Conservation (phyloP, 2,329 filamentous ascomycete genomes). For the Aspergillus proliferans region DNA sequence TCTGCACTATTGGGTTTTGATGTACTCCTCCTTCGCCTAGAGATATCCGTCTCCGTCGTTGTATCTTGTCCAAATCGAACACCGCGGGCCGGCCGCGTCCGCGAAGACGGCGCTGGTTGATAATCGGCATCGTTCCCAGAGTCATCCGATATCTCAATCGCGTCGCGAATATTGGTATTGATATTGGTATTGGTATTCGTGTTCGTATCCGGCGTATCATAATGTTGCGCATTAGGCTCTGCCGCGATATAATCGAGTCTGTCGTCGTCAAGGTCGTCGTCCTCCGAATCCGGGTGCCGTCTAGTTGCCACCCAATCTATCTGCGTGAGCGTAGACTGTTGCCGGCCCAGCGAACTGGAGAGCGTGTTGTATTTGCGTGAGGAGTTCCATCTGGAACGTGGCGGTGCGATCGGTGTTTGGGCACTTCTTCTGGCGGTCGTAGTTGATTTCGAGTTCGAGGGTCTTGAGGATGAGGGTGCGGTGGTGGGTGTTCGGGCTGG, state of each 20-base stretch:
- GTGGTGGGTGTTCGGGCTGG: slow-evolving; percentile 11
- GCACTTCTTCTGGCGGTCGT: slow-evolving; percentile 8
- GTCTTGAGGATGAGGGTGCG: slow-evolving; percentile 6
- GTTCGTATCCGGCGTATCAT: slow-evolving; percentile 2
- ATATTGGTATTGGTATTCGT: slow-evolving; percentile 4
- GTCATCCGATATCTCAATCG: slow-evolving; percentile 21
- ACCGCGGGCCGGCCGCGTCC: slow-evolving; percentile 5
- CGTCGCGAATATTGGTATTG: slow-evolving; percentile 5
- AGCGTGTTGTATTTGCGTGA: slow-evolving; percentile 13
- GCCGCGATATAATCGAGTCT: slow-evolving; percentile 28
- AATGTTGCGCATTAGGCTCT: slow-evolving; percentile 7
- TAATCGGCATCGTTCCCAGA: slow-evolving; percentile 19
- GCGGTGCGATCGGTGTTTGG: slow-evolving; percentile 8
- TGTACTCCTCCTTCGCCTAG: slow-evolving; percentile 12
- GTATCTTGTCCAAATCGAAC: slow-evolving; percentile 5
- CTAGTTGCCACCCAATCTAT: slow-evolving; percentile 32
- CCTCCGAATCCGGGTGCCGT: slow-evolving; percentile 7
- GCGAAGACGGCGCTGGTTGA: slow-evolving; percentile 8
- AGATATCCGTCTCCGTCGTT: slow-evolving; percentile 7
- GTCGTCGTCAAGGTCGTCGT: slow-evolving; percentile 9
- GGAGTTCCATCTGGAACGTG: slow-evolving; percentile 13
- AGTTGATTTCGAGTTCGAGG: slow-evolving; percentile 13
- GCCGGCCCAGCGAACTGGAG: slow-evolving; percentile 12
- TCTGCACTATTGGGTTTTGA: slow-evolving; percentile 1
- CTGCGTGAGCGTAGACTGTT: slow-evolving; percentile 37